These are phyloP conservation scores for Botrytis deweyae DNA, from an alignment of 2,329 filamentous ascomycete genomes.

Conservation along the genomic window DNA sequence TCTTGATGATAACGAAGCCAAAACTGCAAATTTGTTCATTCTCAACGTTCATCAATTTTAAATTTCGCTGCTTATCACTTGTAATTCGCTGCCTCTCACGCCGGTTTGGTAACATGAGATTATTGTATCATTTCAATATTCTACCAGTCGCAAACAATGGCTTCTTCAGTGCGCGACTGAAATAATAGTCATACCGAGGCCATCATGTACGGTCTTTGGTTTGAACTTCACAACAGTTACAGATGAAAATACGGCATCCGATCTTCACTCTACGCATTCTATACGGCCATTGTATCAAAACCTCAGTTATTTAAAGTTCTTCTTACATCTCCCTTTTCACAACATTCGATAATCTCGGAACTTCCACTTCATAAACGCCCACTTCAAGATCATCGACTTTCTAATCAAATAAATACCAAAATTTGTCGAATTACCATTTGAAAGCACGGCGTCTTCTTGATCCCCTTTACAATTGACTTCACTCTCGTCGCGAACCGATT, in stretches of 20 bases:
- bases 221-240: not conserved
- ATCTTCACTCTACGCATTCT: not conserved
- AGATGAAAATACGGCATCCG: not conserved
- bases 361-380: not conserved
- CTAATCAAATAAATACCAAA: not conserved
- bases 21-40: not conserved
- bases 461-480: not conserved
- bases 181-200: not conserved
- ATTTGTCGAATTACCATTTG: not conserved
- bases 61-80: not conserved
- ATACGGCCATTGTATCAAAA: not conserved
- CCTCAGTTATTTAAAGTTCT: not conserved
- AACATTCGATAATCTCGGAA: not conserved
- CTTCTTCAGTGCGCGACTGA: not conserved
- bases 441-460: not conserved
- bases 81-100: not conserved
- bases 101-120: not conserved
- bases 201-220: not conserved
- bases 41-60: not conserved
- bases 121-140: not conserved
- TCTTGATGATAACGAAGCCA: not conserved
- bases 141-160: not conserved
- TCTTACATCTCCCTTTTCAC: not conserved
- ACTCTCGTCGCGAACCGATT: not conserved
- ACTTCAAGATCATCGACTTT: not conserved